Evolutionary conservation across 352 stramenopile species (phyloP), one percentile per base, ranked within the genome.

Genomic region (Aphanomyces euteiches): DNA sequence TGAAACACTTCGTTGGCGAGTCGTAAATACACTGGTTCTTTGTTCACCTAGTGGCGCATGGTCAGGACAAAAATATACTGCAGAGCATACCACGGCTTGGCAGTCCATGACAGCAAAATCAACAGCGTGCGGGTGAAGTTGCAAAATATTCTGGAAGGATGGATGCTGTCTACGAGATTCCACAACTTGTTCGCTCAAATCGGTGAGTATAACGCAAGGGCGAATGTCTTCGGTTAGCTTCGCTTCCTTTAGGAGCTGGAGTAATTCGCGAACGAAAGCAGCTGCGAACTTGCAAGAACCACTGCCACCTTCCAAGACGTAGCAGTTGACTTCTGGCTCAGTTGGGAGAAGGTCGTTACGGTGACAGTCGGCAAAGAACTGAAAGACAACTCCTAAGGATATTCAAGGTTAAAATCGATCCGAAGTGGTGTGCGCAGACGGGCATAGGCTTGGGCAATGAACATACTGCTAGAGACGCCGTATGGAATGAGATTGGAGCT

Each of bases 281-380:
- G 90, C 80, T 12, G 90, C 74, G 53, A 94, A 90, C 67, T 94
- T 94, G 74, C 86, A 94, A 12, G 84, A 92, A 3, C 84, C 86
- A 54, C 86, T 92, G 3, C 84, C 86, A 45, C 84, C 84, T 61
- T 94, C 86, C 81, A 83, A 91, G n/a, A 94, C 84, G 64, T 84
- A 90, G 61, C 84, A 92, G 48, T 92, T 94, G 7, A 81, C 1
- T 17, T 36, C 15, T 56, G 43, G 3, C 19, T 28, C 5, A 2
- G 13, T 3, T 12, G 13, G 6, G 38, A 21, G 15, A 13, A 57
- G 5, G 40, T 17, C 8, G 4, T 53, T 19, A 28, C 53, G 17
- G 56, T 66, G 34, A n/a, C 28, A 47, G 59, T 77, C 69, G 37
- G 74, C 37, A 48, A 89, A 81, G 50, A 89, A 90, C 4, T 87